Base-by-base conservation (phyloP, 305 asterid genomes). In the Vinca major region DNA sequence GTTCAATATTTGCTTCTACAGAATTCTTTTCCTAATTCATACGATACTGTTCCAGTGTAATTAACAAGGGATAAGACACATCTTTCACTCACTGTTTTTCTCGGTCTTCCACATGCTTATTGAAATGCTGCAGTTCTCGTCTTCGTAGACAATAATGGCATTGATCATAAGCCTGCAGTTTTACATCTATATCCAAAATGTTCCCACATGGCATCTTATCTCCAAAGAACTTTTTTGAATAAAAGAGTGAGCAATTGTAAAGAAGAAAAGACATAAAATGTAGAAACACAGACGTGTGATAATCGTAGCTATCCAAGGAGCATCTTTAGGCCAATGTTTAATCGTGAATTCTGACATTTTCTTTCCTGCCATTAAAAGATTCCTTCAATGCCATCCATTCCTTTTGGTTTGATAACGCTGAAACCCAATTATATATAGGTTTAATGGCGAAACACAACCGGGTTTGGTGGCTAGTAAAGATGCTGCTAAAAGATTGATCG, bases 401-500 rank as follows among this genome's bases (percentile, higher is more conserved):
- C 52, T 64, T 12, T 70, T 17, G 45, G 63, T 36, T 54, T 62
- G 43, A 47, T 65, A 63, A 41, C 62, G 9, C 41, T 62, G 56
- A 64, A 44, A 4, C 71, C 10, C 48, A 49, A 54, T 39, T 56
- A 20, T 52, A 40, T 70, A 68, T 88, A 91, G 98, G 79, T 92
- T 89, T 77, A 33, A 72, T 6, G 88, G 88, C 3, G 95, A 88
- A 75, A 91, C 96, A 2, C 95, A 91, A 52, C 96, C 96, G 12
- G 92, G 94, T 21, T 74, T 91, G 69, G 88, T 78, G 73, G 80
- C 82, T 41, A 81, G 94, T 83, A 49, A 82, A 72, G 87, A 85
- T 81, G 98, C 98, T 72, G 92, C 98, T 33, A 91, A 80, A 86
- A 85, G 79, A 78, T 67, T 91, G 82, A 84, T 88, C 43, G 83